Conservation (phyloP, 768 basidiomycete genomes). For the Calocybe cyanea region DNA sequence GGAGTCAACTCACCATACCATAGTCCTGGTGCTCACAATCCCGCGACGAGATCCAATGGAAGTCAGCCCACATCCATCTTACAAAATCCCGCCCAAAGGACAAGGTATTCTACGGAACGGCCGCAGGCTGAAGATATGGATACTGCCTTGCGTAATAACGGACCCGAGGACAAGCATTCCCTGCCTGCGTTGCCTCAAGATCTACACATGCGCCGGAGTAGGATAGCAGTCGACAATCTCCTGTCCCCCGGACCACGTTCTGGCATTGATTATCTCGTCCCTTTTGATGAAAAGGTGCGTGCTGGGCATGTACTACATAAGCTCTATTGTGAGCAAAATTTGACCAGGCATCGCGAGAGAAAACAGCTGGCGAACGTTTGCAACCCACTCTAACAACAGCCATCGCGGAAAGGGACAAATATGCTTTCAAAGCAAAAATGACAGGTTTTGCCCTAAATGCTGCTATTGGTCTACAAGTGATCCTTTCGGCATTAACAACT, state of each 20-base stretch:
- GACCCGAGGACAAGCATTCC: background rate
- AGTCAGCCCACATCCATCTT: conserved; percentile 8
- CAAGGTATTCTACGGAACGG: conserved; percentile 1
- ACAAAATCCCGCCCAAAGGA: conserved; percentile 3
- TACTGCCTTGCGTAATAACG: background rate
- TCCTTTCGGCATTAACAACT: conserved; percentile 65
- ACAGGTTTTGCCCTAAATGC: conserved; percentile 35
- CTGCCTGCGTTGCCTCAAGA: conserved; percentile 17
- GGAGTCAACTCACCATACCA: too few relatives aligned
- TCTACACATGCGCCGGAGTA: conserved; percentile 5
- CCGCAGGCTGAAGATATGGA: conserved; percentile 3
- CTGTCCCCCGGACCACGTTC: conserved; percentile 21
- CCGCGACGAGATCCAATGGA: too few relatives aligned
- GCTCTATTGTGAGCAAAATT: background rate
- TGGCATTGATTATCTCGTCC: conserved; percentile 37
- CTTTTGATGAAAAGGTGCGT: conserved; percentile 27
- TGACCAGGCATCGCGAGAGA: conserved; percentile 19
- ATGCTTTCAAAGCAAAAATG: conserved; percentile 39
- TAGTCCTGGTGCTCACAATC: too few relatives aligned
- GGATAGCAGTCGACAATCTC: conserved; percentile 4
- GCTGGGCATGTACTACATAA: too few relatives aligned
- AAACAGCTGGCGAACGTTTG: conserved; percentile 49
- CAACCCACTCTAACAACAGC: conserved; percentile 50
- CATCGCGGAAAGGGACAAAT: conserved; percentile 40
- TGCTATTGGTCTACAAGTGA: conserved; percentile 61